These are phyloP conservation scores for Nitzschia putrida DNA, from an alignment of 108 stramenopile species.

Conservation along the genomic window DNA sequence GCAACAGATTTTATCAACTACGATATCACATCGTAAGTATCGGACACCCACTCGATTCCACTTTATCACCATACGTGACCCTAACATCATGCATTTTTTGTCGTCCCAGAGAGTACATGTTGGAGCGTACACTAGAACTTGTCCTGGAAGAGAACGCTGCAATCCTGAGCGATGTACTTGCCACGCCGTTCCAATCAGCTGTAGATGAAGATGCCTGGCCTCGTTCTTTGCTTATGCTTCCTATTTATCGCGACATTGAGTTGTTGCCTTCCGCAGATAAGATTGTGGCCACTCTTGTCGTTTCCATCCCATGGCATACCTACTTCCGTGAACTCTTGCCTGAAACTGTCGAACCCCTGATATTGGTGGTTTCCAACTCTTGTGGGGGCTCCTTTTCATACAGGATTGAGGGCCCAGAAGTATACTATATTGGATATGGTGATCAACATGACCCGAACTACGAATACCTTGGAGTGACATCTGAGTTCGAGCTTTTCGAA, in stretches of 20 bases:
- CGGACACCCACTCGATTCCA: neutral
- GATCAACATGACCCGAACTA: constrained; percentile 28
- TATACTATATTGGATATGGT: constrained; percentile 22
- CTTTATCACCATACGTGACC: neutral
- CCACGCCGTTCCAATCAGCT: neutral
- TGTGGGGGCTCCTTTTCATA: constrained; percentile 37
- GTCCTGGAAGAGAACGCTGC: neutral
- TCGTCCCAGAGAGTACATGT: neutral
- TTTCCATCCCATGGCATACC: neutral
- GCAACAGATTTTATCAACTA: neutral
- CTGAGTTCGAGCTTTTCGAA: neutral
- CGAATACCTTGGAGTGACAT: neutral
- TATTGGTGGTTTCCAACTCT: constrained; percentile 34
- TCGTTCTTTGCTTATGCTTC: neutral
- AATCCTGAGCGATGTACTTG: neutral
- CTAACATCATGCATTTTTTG: neutral
- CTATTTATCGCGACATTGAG: neutral
- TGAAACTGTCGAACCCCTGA: constrained; percentile 7
- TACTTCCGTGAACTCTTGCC: constrained; percentile 16
- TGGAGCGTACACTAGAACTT: neutral
- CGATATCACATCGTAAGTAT: neutral
- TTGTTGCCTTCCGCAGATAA: neutral
- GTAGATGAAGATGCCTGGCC: neutral
- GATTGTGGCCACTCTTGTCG: constrained; percentile 3
- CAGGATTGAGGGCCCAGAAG: constrained; percentile 25